Base-by-base conservation (phyloP, 2,329 filamentous ascomycete genomes). In the Sodiomyces alkalinus region DNA sequence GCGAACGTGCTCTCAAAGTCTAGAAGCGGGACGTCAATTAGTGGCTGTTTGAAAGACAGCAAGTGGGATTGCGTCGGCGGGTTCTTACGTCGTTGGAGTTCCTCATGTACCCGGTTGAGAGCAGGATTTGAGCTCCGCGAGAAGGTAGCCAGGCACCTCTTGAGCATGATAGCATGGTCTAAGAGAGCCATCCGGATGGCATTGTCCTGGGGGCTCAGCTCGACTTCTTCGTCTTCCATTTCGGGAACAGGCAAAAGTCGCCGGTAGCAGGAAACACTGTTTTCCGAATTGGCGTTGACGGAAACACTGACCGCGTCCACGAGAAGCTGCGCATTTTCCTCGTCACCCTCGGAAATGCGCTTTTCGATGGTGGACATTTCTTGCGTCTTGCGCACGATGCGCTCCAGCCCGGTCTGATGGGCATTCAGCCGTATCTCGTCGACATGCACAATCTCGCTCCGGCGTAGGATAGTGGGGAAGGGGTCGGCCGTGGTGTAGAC, bases 391-490 rank as follows among this genome's bases (percentile, higher is more conserved):
- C 86, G 74, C 41, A 82, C 77, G 18, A 90, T 87, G 11, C 87
- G 75, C 49, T 96, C 87, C 35, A 96, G 62, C 0, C 80, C 87
- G n/a, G 83, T 86, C 51, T 94, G 80, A 33, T 90, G 62, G 6
- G 86, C 74, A 18, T 68, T 68, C 16, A 94, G 60, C 8, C 64
- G 64, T 12, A 83, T 51, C 27, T 77, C 74, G 12, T 75, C 68
- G 1, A 68, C 62, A 6, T 70, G 60, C 10, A 92, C 56, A 34
- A 96, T 80, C 53, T 94, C 86, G 41, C 82, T 92, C 31, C 86
- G 72, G 18, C 83, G 72, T 16, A 94, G 58, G 27, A 96, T 92
- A 2, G 86, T 94, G 1, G 87, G 90, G 56, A 96, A 96, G 1
- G 76, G 55, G 42, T 94, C 86, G 0, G 75, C 76, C 1, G 85